Evolutionary conservation across 176 grass and related monocot species (phyloP), one percentile per base, ranked within the genome.

Genomic region (Lolium multiflorum): DNA sequence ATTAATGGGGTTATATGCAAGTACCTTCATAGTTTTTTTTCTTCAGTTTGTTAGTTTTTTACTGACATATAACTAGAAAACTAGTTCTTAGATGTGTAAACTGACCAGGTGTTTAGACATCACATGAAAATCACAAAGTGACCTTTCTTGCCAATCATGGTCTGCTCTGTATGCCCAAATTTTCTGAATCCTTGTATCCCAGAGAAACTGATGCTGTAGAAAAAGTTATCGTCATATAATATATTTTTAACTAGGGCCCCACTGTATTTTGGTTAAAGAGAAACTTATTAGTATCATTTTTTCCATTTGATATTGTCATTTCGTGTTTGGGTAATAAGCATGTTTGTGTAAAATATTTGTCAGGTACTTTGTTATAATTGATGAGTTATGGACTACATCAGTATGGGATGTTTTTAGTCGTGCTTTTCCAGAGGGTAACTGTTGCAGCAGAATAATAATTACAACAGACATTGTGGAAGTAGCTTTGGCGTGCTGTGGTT

Each of bases 361-460:
- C n/a, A 73, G 70, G 41, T 73, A 73, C 43, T 73, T 73, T 4
- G 11, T 73, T 47, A 46, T 73, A 73, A 73, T 73, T 73, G 70
- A 73, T 6, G 70, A 73, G 11, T 8, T 73, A 12, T 73, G 70
- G 70, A n/a, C 43, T 73, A 73, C 70, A 48, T 73, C 70, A 48
- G 70, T 73, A 3, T 73, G 70, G 70, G 70, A 73, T 48, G 43
- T 73, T 48, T 10, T 73, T 73, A 73, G 70, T 13, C 70, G 70
- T 48, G 70, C 70, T 73, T 73, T 73, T 73, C 70, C 43, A 73
- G 70, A 73, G 70, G 70, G 70, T 48, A 73, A 3, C 7, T 48
- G 4, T 24, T 48, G 70, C 43, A 73, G 70, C n/a, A 73, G 70
- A 48, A 73, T 73, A 73, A n/a, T 73, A 73, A 14, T 39, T 24